Conservation (phyloP, 352 stramenopile genomes). For the Phytophthora fragariae region DNA sequence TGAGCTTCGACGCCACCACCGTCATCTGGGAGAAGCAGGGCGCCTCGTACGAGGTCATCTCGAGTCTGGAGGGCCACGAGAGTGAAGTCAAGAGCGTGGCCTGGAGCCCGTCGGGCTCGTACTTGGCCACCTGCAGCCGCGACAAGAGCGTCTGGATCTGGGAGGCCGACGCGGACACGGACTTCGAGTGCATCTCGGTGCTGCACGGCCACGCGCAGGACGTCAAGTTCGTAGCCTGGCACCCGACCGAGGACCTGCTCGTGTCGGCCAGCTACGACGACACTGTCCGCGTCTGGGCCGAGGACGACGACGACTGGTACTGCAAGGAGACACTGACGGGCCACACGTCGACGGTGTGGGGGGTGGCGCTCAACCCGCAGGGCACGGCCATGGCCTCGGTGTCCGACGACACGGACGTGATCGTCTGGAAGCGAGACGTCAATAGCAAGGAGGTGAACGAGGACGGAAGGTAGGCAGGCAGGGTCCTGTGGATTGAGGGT, state of each 20-base stretch:
- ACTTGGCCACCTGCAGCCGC: conserved; percentile 97
- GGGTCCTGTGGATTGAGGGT: background rate
- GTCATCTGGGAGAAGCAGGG: conserved; percentile 94
- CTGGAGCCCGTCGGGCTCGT: conserved; percentile 94
- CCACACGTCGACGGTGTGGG: conserved; percentile 96
- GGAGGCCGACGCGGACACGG: conserved; percentile 94
- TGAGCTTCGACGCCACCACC: conserved; percentile 97
- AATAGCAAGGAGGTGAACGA: conserved; percentile 59
- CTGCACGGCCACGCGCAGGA: conserved; percentile 97
- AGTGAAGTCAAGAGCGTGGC: conserved; percentile 98
- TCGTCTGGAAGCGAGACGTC: conserved; percentile 92
- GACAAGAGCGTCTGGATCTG: conserved; percentile 99
- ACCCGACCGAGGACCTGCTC: conserved; percentile 86
- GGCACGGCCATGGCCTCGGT: conserved; percentile 87
- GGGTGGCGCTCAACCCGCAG: conserved; percentile 79
- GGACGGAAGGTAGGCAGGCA: conserved; percentile 50
- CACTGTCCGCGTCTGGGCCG: conserved; percentile 95
- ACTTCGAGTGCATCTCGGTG: conserved; percentile 98
- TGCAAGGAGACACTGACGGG: conserved; percentile 92
- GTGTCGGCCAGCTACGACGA: conserved; percentile 96
- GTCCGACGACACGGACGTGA: conserved; percentile 93
- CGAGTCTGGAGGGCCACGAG: conserved; percentile 98
- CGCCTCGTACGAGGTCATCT: conserved; percentile 93
- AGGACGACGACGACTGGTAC: conserved; percentile 98
- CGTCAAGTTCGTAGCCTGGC: conserved; percentile 96